Conservation (phyloP, 345 rosid genomes). For the Hibiscus mutabilis region DNA sequence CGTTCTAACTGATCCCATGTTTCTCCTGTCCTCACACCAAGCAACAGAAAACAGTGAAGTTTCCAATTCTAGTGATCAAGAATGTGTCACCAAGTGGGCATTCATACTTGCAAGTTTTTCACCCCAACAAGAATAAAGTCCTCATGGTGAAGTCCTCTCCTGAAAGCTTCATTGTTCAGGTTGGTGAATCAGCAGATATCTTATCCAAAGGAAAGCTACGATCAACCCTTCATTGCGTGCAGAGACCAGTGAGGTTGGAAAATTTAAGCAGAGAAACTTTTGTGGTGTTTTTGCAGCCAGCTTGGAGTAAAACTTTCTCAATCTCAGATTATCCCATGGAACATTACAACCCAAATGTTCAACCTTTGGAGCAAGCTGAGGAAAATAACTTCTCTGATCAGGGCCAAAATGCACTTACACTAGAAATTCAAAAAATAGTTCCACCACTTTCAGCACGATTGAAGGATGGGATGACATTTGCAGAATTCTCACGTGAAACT, state of each 20-base stretch:
- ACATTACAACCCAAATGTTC: conserved; percentile 12
- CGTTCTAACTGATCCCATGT: conserved; percentile 79
- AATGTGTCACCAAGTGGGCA: conserved; percentile 39
- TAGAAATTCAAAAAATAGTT: conserved; percentile 38
- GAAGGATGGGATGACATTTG: conserved; percentile 88
- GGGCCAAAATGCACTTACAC: conserved; percentile 17
- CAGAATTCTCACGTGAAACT: conserved; percentile 76
- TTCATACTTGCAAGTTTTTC: conserved; percentile 51
- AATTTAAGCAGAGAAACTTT: conserved; percentile 71
- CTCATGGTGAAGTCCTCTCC: conserved; percentile 61
- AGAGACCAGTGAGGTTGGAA: conserved; percentile 47
- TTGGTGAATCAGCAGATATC: conserved; percentile 82
- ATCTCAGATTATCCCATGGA: conserved; percentile 33
- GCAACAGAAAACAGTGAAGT: conserved; percentile 4
- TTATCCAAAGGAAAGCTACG: conserved; percentile 63
- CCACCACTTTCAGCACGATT: conserved; percentile 67
- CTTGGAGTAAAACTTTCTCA: conserved; percentile 70
- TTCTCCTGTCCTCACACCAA: conserved; percentile 33
- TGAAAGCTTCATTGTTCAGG: conserved; percentile 76
- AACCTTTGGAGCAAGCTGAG: conserved; percentile 16
- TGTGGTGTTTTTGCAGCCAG: conserved; percentile 74
- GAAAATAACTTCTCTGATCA: conserved; percentile 18
- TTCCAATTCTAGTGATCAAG: conserved; percentile 19
- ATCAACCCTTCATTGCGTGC: conserved; percentile 74
- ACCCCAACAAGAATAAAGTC: conserved; percentile 46